phyloP scores from a whole-genome alignment of 768 basidiomycete species.

The Lanmaoa pseudosensibilis region DNA sequence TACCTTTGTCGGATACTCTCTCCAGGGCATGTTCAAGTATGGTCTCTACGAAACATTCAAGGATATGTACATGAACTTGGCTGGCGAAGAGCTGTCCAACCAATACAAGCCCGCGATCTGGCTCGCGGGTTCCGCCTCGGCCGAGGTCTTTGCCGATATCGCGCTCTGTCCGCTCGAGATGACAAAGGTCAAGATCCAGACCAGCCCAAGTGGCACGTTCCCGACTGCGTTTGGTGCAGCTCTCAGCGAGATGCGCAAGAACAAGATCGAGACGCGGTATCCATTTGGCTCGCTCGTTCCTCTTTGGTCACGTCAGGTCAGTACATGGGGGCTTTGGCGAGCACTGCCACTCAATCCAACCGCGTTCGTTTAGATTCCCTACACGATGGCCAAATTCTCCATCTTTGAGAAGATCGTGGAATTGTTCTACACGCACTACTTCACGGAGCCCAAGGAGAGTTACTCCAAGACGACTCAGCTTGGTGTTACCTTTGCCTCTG shows the following conservation, averaged over 20 bases:
- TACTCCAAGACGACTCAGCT: conserved; percentile 86
- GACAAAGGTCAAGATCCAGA: conserved; percentile 92
- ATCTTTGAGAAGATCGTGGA: conserved; percentile 90
- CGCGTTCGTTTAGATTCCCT: conserved; percentile 68
- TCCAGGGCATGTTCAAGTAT: conserved; percentile 98
- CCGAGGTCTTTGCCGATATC: conserved; percentile 94
- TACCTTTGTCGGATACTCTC: conserved; percentile 89
- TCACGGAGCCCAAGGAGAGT: conserved; percentile 73
- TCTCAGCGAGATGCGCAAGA: conserved; percentile 64
- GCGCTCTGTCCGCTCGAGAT: conserved; percentile 95
- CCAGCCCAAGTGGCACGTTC: conserved; percentile 72
- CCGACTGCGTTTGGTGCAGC: conserved; percentile 74
- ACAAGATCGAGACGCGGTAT: conserved; percentile 71
- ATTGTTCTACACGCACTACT: conserved; percentile 86
- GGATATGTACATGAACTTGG: conserved; percentile 85
- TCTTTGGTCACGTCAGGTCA: conserved; percentile 84
- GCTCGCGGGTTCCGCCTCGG: conserved; percentile 91
- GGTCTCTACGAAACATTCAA: conserved; percentile 98
- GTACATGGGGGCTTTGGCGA: not conserved
- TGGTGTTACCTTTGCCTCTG: conserved; percentile 84
- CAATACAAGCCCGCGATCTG: conserved; percentile 91
- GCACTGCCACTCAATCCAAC: not conserved
- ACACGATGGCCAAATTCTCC: conserved; percentile 99
- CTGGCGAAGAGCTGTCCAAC: conserved; percentile 75
- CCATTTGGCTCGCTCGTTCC: conserved; percentile 85